phyloP scores from a whole-genome alignment of 2,329 filamentous ascomycete genomes.

The Talaromyces sp. region DNA sequence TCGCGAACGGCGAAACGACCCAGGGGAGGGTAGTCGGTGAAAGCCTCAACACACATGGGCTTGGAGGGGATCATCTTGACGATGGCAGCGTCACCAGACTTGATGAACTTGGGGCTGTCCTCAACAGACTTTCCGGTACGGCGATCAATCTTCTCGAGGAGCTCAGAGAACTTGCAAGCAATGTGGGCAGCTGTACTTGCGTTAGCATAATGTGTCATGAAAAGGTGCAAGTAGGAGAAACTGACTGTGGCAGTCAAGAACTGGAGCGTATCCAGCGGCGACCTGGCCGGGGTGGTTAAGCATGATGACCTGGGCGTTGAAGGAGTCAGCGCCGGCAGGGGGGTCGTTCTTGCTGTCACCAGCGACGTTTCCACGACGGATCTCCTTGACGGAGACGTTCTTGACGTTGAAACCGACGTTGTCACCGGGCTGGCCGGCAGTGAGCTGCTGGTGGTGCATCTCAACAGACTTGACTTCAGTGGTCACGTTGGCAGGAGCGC shows the following conservation, averaged over 20 bases:
- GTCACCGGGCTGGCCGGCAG: constrained; percentile 94
- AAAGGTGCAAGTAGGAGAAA: neutral
- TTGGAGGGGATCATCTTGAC: constrained; percentile 99
- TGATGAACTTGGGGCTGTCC: constrained; percentile 96
- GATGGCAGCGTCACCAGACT: constrained; percentile 99
- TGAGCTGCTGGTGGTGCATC: constrained; percentile 99
- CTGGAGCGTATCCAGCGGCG: constrained; percentile 97
- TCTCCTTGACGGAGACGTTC: constrained; percentile 99
- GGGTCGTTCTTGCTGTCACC: constrained; percentile 99
- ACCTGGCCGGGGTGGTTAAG: constrained; percentile 99
- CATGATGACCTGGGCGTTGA: constrained; percentile 99
- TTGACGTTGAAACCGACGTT: constrained; percentile 99
- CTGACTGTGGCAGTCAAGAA: constrained; percentile 55
- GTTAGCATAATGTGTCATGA: neutral
- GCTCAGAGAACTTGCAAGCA: constrained; percentile 99
- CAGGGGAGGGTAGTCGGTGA: constrained; percentile 99
- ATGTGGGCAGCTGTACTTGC: constrained; percentile 99
- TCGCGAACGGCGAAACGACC: constrained; percentile 99
- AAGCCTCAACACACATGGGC: constrained; percentile 99
- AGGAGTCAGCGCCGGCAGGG: constrained; percentile 79
- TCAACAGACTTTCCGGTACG: constrained; percentile 99
- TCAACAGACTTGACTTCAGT: constrained; percentile 99
- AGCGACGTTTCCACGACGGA: constrained; percentile 99
- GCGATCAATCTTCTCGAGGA: constrained; percentile 99
- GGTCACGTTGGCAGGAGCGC: constrained; percentile 93